phyloP scores from a whole-genome alignment of 805 yeast species.

The Komagataella populi region DNA sequence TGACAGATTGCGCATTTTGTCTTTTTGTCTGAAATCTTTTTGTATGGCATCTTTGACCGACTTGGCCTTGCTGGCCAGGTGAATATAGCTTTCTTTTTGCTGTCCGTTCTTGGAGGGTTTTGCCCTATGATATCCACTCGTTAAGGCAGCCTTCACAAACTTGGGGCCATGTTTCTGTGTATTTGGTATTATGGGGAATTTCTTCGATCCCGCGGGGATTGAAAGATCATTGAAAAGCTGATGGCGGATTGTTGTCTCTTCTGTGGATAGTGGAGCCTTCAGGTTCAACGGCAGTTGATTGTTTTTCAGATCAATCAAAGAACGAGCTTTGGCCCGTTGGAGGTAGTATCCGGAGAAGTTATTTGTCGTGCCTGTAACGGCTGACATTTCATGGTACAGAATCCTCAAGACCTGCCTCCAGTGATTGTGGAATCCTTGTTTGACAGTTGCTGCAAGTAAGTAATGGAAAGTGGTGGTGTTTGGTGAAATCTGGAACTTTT shows the following conservation, averaged over 20 bases:
- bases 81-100: not conserved
- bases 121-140: not conserved
- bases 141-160: not conserved
- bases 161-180: not conserved
- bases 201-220: not conserved
- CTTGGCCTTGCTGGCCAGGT: not conserved
- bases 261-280: conserved; percentile 3
- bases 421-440: conserved; percentile 14
- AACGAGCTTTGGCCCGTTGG: conserved; percentile 15
- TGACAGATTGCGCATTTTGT: not conserved
- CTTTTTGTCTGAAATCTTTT: not conserved
- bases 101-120: not conserved
- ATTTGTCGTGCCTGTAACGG: not conserved
- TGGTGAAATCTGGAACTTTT: conserved; percentile 15
- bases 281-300: conserved; percentile 5
- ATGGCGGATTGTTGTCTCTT: conserved; percentile 2
- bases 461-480: conserved; percentile 17
- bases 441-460: conserved; percentile 20
- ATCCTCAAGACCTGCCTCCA: conserved; percentile 9
- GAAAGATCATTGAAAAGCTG: not conserved
- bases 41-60: not conserved
- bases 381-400: conserved; percentile 4
- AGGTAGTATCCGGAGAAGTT: conserved; percentile 7
- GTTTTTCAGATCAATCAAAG: conserved; percentile 12
- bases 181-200: not conserved